These are phyloP conservation scores for Polytrichum formosum DNA, from an alignment of 225 moss, liverwort and hornwort species.

Conservation along the genomic window DNA sequence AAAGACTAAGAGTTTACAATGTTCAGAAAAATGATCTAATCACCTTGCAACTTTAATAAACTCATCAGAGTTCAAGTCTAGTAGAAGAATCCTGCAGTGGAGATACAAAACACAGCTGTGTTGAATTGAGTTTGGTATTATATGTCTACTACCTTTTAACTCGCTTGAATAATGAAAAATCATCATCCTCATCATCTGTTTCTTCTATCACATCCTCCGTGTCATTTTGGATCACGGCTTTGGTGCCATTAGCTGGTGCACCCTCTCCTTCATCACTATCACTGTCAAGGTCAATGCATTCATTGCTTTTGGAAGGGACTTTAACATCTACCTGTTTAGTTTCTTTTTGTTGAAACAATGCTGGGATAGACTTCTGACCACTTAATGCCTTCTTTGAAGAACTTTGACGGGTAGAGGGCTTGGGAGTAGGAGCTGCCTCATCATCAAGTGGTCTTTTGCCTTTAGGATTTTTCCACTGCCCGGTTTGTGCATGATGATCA, in stretches of 20 bases:
- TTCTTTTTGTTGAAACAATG: slow-evolving; percentile 16
- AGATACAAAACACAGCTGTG: no score
- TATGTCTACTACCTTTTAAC: slow-evolving; percentile 24
- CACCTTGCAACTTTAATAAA: neutral
- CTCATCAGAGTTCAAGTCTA: no score
- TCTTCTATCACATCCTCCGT: slow-evolving; percentile 36
- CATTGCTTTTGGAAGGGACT: slow-evolving; percentile 19
- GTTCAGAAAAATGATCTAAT: neutral
- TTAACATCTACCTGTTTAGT: slow-evolving; percentile 15
- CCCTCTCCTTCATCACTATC: slow-evolving; percentile 57
- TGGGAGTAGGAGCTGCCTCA: slow-evolving; percentile 15
- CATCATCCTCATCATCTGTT: slow-evolving; percentile 54
- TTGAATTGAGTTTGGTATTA: no score
- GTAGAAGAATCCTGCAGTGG: no score
- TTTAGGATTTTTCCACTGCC: slow-evolving; percentile 75
- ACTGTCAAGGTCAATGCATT: slow-evolving; percentile 70
- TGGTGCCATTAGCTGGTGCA: slow-evolving; percentile 15
- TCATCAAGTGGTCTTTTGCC: slow-evolving; percentile 22
- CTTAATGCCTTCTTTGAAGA: slow-evolving; percentile 17
- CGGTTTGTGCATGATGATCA: slow-evolving; percentile 30
- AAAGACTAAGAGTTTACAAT: no score
- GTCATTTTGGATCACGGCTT: slow-evolving; percentile 15
- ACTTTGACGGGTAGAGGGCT: slow-evolving; percentile 34
- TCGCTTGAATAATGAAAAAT: slow-evolving; percentile 65
- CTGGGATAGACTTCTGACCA: slow-evolving; percentile 20